Percentiles rank a stretch among this genome's conserved stretches.
Evolutionary conservation across 148 eudicot species (phyloP).

Genomic region (Bassia scoparia): DNA sequence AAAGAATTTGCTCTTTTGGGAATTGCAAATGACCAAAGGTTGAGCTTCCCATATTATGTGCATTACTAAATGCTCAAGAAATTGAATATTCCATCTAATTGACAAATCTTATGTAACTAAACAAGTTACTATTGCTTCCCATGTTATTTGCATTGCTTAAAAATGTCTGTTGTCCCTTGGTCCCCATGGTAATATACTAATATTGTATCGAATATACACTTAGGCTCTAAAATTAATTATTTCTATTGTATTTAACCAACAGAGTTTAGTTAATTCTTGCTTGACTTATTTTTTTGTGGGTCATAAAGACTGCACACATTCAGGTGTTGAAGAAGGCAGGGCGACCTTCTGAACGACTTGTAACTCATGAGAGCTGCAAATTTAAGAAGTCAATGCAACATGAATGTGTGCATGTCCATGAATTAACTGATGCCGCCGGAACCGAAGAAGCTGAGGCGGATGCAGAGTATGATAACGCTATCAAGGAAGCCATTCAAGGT

Average conservation of each 20-base stretch:
- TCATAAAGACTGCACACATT: constrained; percentile 71
- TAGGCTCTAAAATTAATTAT: neutral
- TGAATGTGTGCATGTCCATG: constrained; percentile 85
- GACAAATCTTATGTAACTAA: no score
- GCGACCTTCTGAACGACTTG: constrained; percentile 83
- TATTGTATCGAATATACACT: no score
- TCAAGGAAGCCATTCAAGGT: constrained; percentile 81
- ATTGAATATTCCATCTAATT: no score
- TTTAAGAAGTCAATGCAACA: constrained; percentile 60
- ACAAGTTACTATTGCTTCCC: no score
- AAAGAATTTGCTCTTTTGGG: no score
- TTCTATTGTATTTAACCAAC: neutral
- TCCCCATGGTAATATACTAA: no score
- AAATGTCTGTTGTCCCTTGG: no score
- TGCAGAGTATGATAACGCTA: constrained; percentile 78
- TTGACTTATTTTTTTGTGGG: constrained; percentile 19
- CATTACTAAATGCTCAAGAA: no score
- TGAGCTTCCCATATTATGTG: no score
- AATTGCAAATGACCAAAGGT: no score
- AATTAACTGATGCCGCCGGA: constrained; percentile 86
- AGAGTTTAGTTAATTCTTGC: constrained; percentile 1
- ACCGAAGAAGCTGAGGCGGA: constrained; percentile 99
- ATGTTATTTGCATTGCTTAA: no score
- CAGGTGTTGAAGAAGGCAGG: constrained; percentile 96
- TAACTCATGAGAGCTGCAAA: constrained; percentile 78